Evolutionary conservation across 2,329 filamentous ascomycete species (phyloP).

Genomic region (Xylaria sp.): DNA sequence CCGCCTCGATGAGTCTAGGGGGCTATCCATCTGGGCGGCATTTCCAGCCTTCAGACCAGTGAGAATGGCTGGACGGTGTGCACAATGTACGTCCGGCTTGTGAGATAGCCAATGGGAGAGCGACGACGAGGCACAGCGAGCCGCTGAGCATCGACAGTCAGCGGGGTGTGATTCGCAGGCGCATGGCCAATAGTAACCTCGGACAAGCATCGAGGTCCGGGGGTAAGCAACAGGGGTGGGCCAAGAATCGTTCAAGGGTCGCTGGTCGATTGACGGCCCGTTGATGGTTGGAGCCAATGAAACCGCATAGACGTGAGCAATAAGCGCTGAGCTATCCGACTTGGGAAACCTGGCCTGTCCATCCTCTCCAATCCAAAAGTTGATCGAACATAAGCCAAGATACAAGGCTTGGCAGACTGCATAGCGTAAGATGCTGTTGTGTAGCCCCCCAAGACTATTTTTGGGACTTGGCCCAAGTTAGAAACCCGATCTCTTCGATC

Average conservation of each 20-base stretch:
- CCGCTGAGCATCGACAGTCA: conserved; percentile 44
- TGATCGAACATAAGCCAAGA: conserved; percentile 26
- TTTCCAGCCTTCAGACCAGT: conserved; percentile 46
- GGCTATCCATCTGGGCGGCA: conserved; percentile 44
- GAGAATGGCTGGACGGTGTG: conserved; percentile 44
- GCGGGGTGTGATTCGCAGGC: conserved; percentile 44
- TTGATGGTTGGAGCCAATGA: conserved; percentile 21
- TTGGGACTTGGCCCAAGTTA: background rate
- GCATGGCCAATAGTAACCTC: conserved; percentile 42
- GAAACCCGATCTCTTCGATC: background rate
- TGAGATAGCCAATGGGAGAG: conserved; percentile 44
- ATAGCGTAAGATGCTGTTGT: background rate
- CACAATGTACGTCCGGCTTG: conserved; percentile 44
- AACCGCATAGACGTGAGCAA: conserved; percentile 1
- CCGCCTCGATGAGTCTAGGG: conserved; percentile 39
- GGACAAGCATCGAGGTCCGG: conserved; percentile 3
- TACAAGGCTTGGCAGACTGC: conserved; percentile 11
- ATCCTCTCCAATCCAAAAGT: conserved; percentile 30
- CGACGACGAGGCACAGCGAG: conserved; percentile 41
- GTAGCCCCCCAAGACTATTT: conserved; percentile 23
- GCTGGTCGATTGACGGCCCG: conserved; percentile 1
- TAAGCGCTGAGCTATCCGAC: conserved; percentile 39
- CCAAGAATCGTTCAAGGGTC: conserved; percentile 16
- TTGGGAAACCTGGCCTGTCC: conserved; percentile 31
- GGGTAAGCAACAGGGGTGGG: conserved; percentile 22